Base-by-base conservation (phyloP, 176 grass and related monocot species). In the Paspalum notatum region DNA sequence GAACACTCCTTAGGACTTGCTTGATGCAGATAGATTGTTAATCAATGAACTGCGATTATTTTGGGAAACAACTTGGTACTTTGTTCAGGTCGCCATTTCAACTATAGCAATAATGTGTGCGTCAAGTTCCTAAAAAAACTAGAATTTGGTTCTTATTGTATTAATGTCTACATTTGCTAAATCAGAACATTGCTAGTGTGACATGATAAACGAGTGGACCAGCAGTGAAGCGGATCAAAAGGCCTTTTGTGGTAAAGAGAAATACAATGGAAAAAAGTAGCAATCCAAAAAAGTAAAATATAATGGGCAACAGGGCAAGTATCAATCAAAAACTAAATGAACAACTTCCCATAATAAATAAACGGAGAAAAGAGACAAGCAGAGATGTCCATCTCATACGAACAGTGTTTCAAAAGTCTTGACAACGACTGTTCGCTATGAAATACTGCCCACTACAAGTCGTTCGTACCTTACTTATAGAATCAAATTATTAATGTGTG, bases 401-500 rank as follows among this genome's bases (percentile, higher is more conserved):
- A 50, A 65, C 65, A 83, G 24, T 71, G 61, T 26, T 54, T 48
- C 14, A 53, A 73, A 82, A 64, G 47, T 64, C 82, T 69, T 76
- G 82, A 63, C 16, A 81, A 44, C 3, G 69, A 87, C 42, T 40
- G 67, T 59, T 79, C 37, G 51, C 13, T 46, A 68, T 20, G 66
- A 66, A 24, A 58, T 40, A 44, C 32, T 43, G 49, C 43, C 62
- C 49, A 61, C 61, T 68, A 50, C 55, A 42, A 50, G 40, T 68
- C 44, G 27, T n/a, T n/a, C n/a, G 32, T 45, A 27, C 67, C 27
- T 32, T 14, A 10, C 44, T n/a, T n/a, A n/a, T n/a, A n/a, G n/a
- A n/a, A 32, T 32, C 32, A 8, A 24, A 32, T 44, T 43, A 32
- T 51, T 51, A 56, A 41, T 32, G 18, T 83, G 7, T 27, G 27